Evolutionary conservation across 495 filamentous ascomycete genomes (phyloP), one percentile per base, ranked within the genome.

Genomic region (Achaetomiella virescens): DNA sequence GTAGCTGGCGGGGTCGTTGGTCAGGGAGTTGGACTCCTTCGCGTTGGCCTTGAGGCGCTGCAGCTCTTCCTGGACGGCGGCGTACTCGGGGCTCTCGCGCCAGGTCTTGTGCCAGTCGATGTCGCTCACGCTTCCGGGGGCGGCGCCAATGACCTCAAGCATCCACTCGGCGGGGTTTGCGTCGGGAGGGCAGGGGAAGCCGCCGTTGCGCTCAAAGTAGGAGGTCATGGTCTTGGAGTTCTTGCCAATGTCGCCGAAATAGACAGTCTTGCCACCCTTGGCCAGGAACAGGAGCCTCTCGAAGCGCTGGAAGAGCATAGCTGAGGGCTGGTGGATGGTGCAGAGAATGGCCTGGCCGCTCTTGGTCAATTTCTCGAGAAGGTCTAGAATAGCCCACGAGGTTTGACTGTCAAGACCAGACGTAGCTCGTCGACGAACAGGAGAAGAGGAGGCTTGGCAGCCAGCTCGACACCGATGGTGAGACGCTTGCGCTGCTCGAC

Each of bases 101-200:
- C 91, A 97, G 14, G 84, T 75, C 48, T 85, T 67, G 63, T 82
- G 80, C 92, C 92, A 97, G 67, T 97, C 89, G 52, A 87, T 81
- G 33, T 88, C 80, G 18, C 83, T 84, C 52, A 77, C 66, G 18
- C 82, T 84, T 22, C 89, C 90, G n/a, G 91, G 91, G 1, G 91
- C 91, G 24, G 90, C 90, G 57, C 91, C 92, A 63, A 92, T 95
- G 46, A 90, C 85, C 65, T 96, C 90, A 35, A 97, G 77, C 89
- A 97, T 96, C 88, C 89, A 96, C 72, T 97, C 92, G 18, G 92
- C 92, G 25, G 90, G 90, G 71, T 88, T 97, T n/a, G 89, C 87
- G 15, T 87, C 84, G 2, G 65, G 58, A 2, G 87, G 87, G 69
- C 90, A 96, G 40, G 82, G 76, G 18, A 77, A 72, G 4, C 86